Evolutionary conservation across 164 flowering plant genomes (phyloP), one percentile per base, ranked within the genome.

Genomic region (Macadamia integrifolia): DNA sequence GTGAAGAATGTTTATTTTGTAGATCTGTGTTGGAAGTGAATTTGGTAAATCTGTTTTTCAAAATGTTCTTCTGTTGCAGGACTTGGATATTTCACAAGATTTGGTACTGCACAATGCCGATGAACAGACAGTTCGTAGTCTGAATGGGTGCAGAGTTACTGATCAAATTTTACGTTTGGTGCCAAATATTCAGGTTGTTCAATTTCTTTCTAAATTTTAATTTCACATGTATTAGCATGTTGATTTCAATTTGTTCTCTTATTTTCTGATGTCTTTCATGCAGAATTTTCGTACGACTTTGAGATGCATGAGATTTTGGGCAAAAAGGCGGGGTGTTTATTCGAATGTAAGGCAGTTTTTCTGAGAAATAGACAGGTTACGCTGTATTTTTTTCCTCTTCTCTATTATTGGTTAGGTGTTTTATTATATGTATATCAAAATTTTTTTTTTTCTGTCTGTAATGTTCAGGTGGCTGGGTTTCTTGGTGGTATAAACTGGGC

Each of bases 241-340:
- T 53, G 14, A 52, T 32, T 35, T 11, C 9, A 14, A 3, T 12
- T 53, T 53, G 6, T 6, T 50, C 6, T 32, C 11, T 77, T 57
- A 46, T 56, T 72, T 40, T 60, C 52, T 71, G 23, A 72, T 67
- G 31, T 61, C 44, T 49, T 40, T 74, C 50, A 14, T 74, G 62
- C 80, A 93, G 98, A 85, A 72, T 76, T 93, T 93, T 65, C 88
- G 92, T 14, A 93, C 97, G 30, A 84, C 93, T 42, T 78, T 91
- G 77, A 82, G 97, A 77, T 91, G 96, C 84, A 81, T 93, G 91
- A 84, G 87, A 65, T 81, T 88, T 74, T 89, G 98, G 98, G 97
- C 97, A 61, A 93, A 93, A 78, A 85, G 93, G 3, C 97, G 96
- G 48, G 96, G 98, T 52, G 92, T 93, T 78, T 93, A 93, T 81